Evolutionary conservation across 495 filamentous ascomycete species (phyloP), one percentile per base, ranked within the genome.

Genomic region (Penicillium canariense): DNA sequence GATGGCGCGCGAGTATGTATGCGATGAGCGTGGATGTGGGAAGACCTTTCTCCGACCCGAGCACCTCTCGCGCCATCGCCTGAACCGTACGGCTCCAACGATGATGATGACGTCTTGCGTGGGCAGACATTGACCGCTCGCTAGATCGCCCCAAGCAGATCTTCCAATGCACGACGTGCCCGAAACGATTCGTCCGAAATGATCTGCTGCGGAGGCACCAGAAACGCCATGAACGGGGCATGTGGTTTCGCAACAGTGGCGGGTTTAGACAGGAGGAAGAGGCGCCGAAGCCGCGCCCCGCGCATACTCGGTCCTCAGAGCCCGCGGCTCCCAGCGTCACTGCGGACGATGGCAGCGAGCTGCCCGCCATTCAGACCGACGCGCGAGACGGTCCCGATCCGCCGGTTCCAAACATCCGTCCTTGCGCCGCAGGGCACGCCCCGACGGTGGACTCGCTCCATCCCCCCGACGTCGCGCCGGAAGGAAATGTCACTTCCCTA

Each of bases 401-500:
- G n/a, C n/a, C n/a, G n/a, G n/a, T n/a, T n/a, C n/a, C n/a, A n/a
- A n/a, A n/a, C 30, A 32, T 32, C 30, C 12, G 6, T 32, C 30
- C 30, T 12, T 32, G 6, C 6, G 30, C 30, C 30, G 30, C 30
- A 12, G 30, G 30, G 30, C 30, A 32, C 12, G 22, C 9, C 3
- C 22, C 44, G 39, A 12, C 30, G 6, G 12, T 32, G 30, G 38
- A 30, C 31, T 49, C 47, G 15, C 11, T 36, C 14, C 47, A 54
- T 22, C 11, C 40, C n/a, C 30, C 14, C 50, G 52, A 63, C 53
- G 54, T 54, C 42, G 52, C 50, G 18, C 23, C 15, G 14, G 51
- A 43, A 44, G 35, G 43, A 28, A 48, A 55, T 45, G 50, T 54
- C 9, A 59, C 56, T 10, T 59, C 56, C 4, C 44, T 59, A 0